A percentile compares a stretch with the other conserved stretches of the same genome.
phyloP scores from a whole-genome alignment of 345 rosid species.

The Citrus mangshanensis region DNA sequence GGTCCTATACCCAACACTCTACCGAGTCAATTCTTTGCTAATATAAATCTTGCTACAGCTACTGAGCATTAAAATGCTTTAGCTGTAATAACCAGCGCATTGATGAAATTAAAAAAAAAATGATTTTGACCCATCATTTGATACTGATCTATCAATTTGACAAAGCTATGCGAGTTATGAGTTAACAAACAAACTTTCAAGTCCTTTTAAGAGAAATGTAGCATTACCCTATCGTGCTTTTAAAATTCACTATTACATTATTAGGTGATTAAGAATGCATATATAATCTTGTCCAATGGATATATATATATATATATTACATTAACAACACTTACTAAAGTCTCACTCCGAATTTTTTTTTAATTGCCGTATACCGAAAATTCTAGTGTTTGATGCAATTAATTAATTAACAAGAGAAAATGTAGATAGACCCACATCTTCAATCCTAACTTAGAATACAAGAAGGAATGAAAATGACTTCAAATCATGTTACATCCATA shows the following conservation, averaged over 20 bases:
- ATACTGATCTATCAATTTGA: not conserved
- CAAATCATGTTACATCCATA: not conserved
- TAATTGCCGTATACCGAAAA: too few species aligned
- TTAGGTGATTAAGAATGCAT: too few species aligned
- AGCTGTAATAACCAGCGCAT: not conserved
- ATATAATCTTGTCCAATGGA: too few species aligned
- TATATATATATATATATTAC: too few species aligned
- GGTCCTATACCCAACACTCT: too few species aligned
- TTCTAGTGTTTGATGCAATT: not conserved
- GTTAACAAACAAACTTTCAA: too few species aligned
- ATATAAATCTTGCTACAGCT: not conserved
- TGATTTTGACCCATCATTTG: not conserved
- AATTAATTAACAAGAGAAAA: not conserved
- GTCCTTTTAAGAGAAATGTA: too few species aligned
- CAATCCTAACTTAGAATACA: not conserved
- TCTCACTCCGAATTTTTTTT: too few species aligned
- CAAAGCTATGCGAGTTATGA: not conserved
- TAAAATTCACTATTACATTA: too few species aligned
- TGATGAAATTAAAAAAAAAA: not conserved
- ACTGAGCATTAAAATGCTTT: not conserved
- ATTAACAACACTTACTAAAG: too few species aligned
- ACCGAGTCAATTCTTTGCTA: not conserved
- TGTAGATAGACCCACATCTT: not conserved
- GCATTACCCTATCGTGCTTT: too few species aligned
- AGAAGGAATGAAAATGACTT: not conserved